Conservation (phyloP, 495 filamentous ascomycete species). For the Talaromyces ruber region DNA sequence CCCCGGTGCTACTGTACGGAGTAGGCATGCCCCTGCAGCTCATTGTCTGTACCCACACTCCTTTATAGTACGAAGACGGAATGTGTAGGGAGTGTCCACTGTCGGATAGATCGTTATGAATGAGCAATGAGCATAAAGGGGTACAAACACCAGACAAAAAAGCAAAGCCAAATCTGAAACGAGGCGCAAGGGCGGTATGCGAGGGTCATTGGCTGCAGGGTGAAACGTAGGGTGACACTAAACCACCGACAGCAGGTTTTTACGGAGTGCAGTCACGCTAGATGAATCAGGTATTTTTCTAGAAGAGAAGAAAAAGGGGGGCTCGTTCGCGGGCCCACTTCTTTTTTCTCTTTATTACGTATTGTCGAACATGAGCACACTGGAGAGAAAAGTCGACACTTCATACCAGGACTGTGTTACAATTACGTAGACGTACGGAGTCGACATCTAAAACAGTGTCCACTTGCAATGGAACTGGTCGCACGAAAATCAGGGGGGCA, state of each 20-base stretch:
- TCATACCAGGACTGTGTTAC: background rate
- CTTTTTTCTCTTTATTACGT: background rate
- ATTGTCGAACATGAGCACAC: background rate
- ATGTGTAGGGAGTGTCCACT: too few relatives aligned
- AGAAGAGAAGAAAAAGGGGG: background rate
- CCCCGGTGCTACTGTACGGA: too few relatives aligned
- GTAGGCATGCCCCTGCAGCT: too few relatives aligned
- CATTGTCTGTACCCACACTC: too few relatives aligned
- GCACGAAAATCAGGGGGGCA: background rate
- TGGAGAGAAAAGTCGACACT: too few relatives aligned
- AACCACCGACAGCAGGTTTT: too few relatives aligned
- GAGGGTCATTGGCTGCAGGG: background rate
- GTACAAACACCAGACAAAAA: background rate
- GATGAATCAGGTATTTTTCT: background rate
- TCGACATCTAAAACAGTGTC: background rate
- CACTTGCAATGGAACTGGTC: background rate
- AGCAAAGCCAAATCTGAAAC: background rate
- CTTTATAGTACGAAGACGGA: too few relatives aligned
- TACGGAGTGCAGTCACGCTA: background rate
- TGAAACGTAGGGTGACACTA: background rate
- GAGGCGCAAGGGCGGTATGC: background rate
- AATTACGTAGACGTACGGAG: background rate
- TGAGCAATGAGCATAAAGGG: background rate
- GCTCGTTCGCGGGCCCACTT: background rate
- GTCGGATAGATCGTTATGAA: too few relatives aligned